Conservation (phyloP, 2,329 filamentous ascomycete genomes). For the Claviceps pusilla region DNA sequence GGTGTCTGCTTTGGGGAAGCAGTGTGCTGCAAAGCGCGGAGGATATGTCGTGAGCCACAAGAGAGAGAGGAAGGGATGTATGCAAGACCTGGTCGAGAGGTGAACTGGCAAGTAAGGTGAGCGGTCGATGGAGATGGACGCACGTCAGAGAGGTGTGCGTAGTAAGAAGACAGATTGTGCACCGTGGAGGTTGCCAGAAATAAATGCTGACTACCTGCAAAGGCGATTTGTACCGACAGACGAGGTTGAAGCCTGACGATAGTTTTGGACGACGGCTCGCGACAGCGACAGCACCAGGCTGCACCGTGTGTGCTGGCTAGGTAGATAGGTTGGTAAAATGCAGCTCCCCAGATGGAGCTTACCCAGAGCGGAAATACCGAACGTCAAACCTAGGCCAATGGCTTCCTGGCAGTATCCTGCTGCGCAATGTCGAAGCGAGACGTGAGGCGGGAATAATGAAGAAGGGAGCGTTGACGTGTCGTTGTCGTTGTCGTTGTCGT, state of each 20-base stretch:
- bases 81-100: not conserved
- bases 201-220: not conserved
- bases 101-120: not conserved
- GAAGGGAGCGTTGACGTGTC: not conserved
- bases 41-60: conserved; percentile 4
- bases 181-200: not conserved
- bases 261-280: not conserved
- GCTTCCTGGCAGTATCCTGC: not conserved
- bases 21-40: conserved; percentile 1
- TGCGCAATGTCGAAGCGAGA: not conserved
- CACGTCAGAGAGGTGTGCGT: not conserved
- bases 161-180: not conserved
- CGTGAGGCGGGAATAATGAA: not conserved
- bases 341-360: not conserved
- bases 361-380: not conserved
- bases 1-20: conserved; percentile 5
- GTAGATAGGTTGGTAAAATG: not conserved
- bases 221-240: not conserved
- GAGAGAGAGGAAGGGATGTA: not conserved
- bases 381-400: not conserved
- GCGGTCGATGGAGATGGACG: not conserved
- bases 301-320: not conserved
- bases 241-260: not conserved
- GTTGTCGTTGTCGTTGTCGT: not conserved
- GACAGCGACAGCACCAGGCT: not conserved